Evolutionary conservation across 495 filamentous ascomycete genomes (phyloP).

Genomic region (Opeltia flavorubescens): DNA sequence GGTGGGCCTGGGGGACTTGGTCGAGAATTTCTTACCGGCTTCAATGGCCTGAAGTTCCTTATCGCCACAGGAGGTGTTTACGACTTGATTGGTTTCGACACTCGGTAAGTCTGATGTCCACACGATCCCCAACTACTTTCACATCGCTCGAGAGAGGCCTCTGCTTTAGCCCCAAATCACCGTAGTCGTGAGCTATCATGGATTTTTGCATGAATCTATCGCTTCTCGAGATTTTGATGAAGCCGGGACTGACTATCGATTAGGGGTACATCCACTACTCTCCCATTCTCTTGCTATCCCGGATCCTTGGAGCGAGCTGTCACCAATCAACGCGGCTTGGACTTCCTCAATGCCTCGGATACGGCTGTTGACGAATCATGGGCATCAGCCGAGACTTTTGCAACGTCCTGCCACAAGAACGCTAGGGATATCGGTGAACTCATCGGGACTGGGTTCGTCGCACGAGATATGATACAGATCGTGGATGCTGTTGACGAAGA

Average conservation of each 20-base stretch:
- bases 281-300: slow-evolving; percentile 25
- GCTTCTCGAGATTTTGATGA: neutral
- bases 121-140: neutral
- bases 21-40: neutral
- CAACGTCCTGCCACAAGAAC: slow-evolving; percentile 1
- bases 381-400: neutral
- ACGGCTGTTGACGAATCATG: neutral
- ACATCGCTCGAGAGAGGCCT: too few relatives aligned
- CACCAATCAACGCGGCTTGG: neutral
- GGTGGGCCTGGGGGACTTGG: neutral
- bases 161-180: too few relatives aligned
- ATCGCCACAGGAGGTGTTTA: neutral
- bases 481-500: slow-evolving; percentile 29
- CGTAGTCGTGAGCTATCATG: too few relatives aligned
- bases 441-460: slow-evolving; percentile 27
- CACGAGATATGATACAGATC: slow-evolving; percentile 28
- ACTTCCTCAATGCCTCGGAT: neutral
- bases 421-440: slow-evolving; percentile 13
- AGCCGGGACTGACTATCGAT: neutral
- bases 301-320: slow-evolving; percentile 1
- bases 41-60: neutral
- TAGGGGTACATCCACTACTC: slow-evolving; percentile 24
- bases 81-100: slow-evolving; percentile 2
- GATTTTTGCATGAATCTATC: neutral
- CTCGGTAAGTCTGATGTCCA: neutral